phyloP scores from a whole-genome alignment of 2,329 filamentous ascomycete species.

The Simplicillium sp. region DNA sequence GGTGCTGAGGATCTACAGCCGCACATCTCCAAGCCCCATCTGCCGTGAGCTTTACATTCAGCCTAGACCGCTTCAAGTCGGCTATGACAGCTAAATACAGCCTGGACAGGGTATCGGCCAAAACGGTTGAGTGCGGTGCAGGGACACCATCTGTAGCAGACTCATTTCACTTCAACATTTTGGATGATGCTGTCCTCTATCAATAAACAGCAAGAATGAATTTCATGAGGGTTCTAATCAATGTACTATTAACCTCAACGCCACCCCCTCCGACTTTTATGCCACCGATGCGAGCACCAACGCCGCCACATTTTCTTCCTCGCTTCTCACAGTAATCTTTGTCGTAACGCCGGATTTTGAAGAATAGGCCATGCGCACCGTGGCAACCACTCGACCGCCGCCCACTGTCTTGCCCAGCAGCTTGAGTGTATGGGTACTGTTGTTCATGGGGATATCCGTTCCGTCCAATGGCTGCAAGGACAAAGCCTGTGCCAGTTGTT shows the following conservation, averaged over 20 bases:
- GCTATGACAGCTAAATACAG: too few relatives aligned
- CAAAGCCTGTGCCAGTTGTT: constrained; percentile 76
- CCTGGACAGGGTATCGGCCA: too few relatives aligned
- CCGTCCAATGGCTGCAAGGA: constrained; percentile 92
- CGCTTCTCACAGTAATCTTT: constrained; percentile 85
- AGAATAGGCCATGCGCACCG: constrained; percentile 87
- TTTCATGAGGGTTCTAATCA: constrained; percentile 9
- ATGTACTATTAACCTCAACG: constrained; percentile 26
- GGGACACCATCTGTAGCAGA: too few relatives aligned
- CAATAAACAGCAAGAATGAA: neutral
- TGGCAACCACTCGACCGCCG: constrained; percentile 80
- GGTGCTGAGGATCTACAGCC: too few relatives aligned
- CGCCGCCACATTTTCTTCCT: constrained; percentile 84
- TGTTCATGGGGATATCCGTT: constrained; percentile 80
- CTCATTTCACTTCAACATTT: too few relatives aligned
- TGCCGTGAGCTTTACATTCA: too few relatives aligned
- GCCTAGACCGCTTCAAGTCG: too few relatives aligned
- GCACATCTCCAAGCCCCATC: too few relatives aligned
- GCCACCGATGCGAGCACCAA: constrained; percentile 78
- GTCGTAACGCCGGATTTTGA: constrained; percentile 90
- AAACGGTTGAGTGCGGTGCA: too few relatives aligned
- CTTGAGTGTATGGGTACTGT: constrained; percentile 89
- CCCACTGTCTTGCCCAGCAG: constrained; percentile 90
- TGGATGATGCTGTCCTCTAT: too few relatives aligned
- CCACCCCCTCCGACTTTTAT: constrained; percentile 33